A percentile compares a stretch with the other conserved stretches of the same genome.
phyloP scores from a whole-genome alignment of 2,329 filamentous ascomycete genomes.

The Trichoderma polysporum region DNA sequence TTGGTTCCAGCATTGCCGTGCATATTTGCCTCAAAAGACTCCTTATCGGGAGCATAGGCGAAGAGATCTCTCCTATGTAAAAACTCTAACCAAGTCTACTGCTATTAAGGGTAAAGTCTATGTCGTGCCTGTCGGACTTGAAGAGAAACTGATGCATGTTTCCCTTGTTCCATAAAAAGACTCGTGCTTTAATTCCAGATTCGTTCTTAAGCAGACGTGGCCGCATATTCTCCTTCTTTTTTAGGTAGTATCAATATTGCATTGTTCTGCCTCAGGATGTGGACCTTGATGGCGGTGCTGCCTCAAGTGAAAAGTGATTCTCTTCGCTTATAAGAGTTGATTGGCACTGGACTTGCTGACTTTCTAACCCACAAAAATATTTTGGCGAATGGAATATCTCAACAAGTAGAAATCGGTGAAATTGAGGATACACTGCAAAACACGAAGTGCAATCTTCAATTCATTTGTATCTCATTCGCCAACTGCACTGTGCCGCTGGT shows the following conservation, averaged over 20 bases:
- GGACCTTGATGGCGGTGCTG: constrained; percentile 2
- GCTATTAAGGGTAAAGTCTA: not conserved
- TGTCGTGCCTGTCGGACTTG: not conserved
- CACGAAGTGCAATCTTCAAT: not conserved
- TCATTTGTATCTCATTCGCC: not conserved
- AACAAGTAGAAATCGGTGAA: not conserved
- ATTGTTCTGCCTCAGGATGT: constrained; percentile 4
- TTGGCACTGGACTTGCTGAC: not conserved
- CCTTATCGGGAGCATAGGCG: not conserved
- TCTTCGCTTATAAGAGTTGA: not conserved
- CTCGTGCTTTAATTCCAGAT: constrained; percentile 12
- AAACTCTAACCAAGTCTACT: not conserved
- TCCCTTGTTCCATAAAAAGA: not conserved
- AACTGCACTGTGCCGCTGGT: not conserved
- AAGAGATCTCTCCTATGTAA: not conserved
- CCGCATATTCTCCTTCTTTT: not conserved
- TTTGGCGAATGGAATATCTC: not conserved
- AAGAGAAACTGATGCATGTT: not conserved
- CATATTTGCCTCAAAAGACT: not conserved
- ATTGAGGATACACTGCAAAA: not conserved
- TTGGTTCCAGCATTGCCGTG: not conserved
- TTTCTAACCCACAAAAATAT: not conserved
- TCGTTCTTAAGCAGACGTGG: constrained; percentile 3
- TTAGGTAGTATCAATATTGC: not conserved
- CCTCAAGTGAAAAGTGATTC: not conserved